A percentile compares a stretch with the other conserved stretches of the same genome.
Conservation (phyloP, 2,329 filamentous ascomycete genomes). For the Aspergillus fumigatiaffinis region DNA sequence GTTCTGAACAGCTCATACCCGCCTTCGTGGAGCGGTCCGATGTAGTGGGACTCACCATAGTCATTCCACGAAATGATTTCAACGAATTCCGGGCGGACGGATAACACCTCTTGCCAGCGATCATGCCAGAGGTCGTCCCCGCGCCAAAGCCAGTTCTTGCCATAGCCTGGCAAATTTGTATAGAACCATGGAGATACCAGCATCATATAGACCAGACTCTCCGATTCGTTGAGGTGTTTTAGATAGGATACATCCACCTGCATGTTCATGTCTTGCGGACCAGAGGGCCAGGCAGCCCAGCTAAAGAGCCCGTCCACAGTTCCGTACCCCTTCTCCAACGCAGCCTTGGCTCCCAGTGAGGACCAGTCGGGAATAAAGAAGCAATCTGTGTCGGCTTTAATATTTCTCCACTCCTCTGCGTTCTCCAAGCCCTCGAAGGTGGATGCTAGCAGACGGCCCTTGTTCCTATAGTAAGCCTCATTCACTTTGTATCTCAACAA, state of each 20-base stretch:
- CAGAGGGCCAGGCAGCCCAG: too few relatives aligned
- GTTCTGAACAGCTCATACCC: conserved; percentile 36
- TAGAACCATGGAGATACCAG: conserved; percentile 55
- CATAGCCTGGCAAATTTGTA: conserved; percentile 54
- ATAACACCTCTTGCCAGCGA: conserved; percentile 54
- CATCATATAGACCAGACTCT: conserved; percentile 48
- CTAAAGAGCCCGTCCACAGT: too few relatives aligned
- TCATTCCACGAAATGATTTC: conserved; percentile 60
- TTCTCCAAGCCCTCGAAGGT: too few relatives aligned
- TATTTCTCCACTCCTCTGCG: too few relatives aligned
- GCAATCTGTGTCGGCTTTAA: too few relatives aligned
- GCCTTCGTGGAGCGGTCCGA: conserved; percentile 46
- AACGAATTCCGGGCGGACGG: conserved; percentile 50
- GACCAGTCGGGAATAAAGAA: too few relatives aligned
- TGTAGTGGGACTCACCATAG: conserved; percentile 59
- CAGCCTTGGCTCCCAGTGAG: too few relatives aligned
- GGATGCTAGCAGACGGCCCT: too few relatives aligned
- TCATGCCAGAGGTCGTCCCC: conserved; percentile 59
- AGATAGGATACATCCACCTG: conserved; percentile 32
- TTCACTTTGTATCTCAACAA: too few relatives aligned
- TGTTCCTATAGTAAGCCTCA: too few relatives aligned
- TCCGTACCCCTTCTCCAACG: too few relatives aligned
- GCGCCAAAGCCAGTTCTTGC: conserved; percentile 62
- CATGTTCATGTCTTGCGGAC: too few relatives aligned
- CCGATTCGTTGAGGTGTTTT: conserved; percentile 14